Percentiles rank a stretch among this genome's conserved stretches.
These are phyloP conservation scores for Nakazawaea anatomiae DNA, from an alignment of 805 yeast genomes.

Conservation along the genomic window DNA sequence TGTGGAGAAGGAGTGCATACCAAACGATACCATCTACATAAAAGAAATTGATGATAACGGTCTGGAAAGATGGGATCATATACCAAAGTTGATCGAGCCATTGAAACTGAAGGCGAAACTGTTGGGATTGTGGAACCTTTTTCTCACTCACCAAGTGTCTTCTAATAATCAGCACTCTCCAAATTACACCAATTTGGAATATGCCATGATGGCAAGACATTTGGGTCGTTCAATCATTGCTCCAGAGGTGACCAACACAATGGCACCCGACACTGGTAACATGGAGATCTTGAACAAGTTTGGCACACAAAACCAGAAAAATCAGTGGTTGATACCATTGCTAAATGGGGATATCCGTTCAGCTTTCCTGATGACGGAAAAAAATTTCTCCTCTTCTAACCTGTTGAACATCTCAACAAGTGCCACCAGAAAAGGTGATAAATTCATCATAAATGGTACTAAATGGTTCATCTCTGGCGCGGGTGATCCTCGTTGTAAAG, in stretches of 20 bases:
- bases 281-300: slow-evolving; percentile 40
- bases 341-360: slow-evolving; percentile 50
- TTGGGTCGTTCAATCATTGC: slow-evolving; percentile 50
- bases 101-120: slow-evolving; percentile 46
- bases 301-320: slow-evolving; percentile 33
- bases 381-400: slow-evolving; percentile 54
- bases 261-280: slow-evolving; percentile 64
- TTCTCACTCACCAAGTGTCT: slow-evolving; percentile 38
- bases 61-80: slow-evolving; percentile 36
- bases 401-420: slow-evolving; percentile 50
- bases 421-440: slow-evolving; percentile 37
- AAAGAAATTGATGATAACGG: slow-evolving; percentile 35
- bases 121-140: slow-evolving; percentile 57
- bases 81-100: slow-evolving; percentile 44
- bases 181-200: slow-evolving; percentile 55
- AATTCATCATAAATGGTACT: slow-evolving; percentile 47
- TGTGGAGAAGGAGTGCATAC: slow-evolving; percentile 51
- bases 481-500: slow-evolving; percentile 55
- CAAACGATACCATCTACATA: slow-evolving; percentile 44
- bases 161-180: slow-evolving; percentile 27
- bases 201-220: slow-evolving; percentile 60
- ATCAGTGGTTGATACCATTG: slow-evolving; percentile 43
- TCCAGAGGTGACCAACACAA: slow-evolving; percentile 54
- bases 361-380: slow-evolving; percentile 63
- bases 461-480: slow-evolving; percentile 74